phyloP scores from a whole-genome alignment of 176 grass and related monocot genomes.

The Musa beccarii region DNA sequence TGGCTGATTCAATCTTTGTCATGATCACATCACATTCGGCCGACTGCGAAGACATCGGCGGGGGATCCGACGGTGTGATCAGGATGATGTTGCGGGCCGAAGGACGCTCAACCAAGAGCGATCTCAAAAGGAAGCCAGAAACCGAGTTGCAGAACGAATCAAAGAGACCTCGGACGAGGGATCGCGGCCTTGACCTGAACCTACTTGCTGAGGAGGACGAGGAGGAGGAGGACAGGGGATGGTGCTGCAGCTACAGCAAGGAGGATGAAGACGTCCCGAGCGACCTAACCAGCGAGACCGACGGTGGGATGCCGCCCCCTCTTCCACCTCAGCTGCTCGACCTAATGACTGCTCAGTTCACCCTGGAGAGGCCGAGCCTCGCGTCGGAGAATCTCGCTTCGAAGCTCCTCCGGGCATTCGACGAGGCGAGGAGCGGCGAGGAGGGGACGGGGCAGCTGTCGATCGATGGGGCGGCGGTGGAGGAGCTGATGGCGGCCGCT shows the following conservation, averaged over 20 bases:
- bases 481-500: conserved; percentile 30
- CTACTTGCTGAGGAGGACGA: conserved; percentile 10
- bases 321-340: conserved; percentile 15
- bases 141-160: neutral
- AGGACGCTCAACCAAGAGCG: neutral
- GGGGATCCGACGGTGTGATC: neutral
- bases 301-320: neutral
- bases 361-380: conserved; percentile 9
- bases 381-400: conserved; percentile 22
- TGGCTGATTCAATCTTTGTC: conserved; percentile 34
- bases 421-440: neutral
- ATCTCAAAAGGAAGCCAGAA: conserved; percentile 7
- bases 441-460: neutral
- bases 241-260: neutral
- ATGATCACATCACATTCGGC: conserved; percentile 23
- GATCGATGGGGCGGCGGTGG: conserved; percentile 33
- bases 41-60: neutral
- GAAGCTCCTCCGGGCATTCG: conserved; percentile 26
- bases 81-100: conserved; percentile 6
- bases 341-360: conserved; percentile 17
- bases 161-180: conserved; percentile 3
- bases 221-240: neutral
- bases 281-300: conserved; percentile 61
- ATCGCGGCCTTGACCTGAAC: neutral
- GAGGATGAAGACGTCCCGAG: conserved; percentile 49